Conservation (phyloP, 1,139 yeast species). For the Sugiyamaella neomexicana region DNA sequence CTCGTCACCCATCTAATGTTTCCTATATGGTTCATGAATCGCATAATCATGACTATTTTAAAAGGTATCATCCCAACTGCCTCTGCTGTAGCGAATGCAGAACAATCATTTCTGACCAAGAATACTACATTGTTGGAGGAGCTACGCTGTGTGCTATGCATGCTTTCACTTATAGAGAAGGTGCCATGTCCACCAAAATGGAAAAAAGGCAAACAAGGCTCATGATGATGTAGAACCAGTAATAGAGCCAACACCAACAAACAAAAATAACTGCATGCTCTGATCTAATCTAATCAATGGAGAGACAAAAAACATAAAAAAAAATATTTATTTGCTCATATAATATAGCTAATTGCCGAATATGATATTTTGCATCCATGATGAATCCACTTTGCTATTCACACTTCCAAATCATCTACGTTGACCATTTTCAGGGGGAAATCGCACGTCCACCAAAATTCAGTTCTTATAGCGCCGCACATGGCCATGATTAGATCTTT, state of each 20-base stretch:
- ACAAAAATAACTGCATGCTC: neutral
- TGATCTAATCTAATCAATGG: neutral
- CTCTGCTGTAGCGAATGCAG: constrained; percentile 39
- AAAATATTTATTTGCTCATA: constrained; percentile 10
- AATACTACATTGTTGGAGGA: constrained; percentile 37
- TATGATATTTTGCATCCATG: neutral
- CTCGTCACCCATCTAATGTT: constrained; percentile 12
- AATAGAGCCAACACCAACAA: no score
- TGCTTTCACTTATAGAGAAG: constrained; percentile 31
- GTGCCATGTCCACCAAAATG: constrained; percentile 26
- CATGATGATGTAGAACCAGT: constrained; percentile 33
- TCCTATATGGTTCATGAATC: constrained; percentile 6
- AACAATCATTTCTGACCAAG: constrained; percentile 32
- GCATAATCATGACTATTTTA: constrained; percentile 23
- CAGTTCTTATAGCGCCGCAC: no score
- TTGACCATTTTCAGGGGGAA: constrained; percentile 4
- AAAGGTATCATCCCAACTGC: constrained; percentile 39
- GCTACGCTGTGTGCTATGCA: constrained; percentile 39
- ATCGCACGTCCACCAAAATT: neutral
- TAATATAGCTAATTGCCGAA: constrained; percentile 3
- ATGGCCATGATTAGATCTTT: no score
- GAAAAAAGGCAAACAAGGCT: constrained; percentile 39
- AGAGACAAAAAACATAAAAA: neutral
- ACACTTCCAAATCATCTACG: neutral
- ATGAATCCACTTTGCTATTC: neutral